Conservation (phyloP, 73 alveolate species). For the Paramecium sonneborni region DNA sequence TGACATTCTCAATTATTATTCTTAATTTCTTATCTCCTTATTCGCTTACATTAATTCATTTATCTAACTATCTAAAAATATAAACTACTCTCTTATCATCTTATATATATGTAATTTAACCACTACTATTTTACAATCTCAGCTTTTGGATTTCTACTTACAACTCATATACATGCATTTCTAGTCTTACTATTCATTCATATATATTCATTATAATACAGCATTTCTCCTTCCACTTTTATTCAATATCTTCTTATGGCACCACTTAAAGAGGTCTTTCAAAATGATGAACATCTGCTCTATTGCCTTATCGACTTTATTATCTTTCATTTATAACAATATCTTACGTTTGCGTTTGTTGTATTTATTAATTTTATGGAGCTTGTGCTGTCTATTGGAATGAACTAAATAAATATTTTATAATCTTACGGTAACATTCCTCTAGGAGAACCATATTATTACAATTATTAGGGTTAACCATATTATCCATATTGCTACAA, state of each 20-base stretch:
- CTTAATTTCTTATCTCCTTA: slow-evolving; percentile 19
- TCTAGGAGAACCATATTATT: neutral
- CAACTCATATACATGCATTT: neutral
- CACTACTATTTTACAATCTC: neutral
- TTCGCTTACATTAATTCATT: neutral
- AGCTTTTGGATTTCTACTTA: neutral
- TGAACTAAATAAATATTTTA: neutral
- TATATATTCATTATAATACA: neutral
- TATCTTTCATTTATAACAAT: neutral
- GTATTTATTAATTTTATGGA: neutral
- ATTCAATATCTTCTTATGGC: neutral
- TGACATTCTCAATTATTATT: neutral
- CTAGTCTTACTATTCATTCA: neutral
- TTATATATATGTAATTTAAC: neutral
- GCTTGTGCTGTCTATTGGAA: neutral
- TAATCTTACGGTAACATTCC: neutral
- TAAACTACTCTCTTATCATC: neutral
- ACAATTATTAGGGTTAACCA: neutral
- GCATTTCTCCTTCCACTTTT: slow-evolving; percentile 40
- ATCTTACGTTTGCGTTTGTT: neutral
- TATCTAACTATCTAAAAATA: neutral
- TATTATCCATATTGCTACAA: neutral
- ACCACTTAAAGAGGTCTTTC: slow-evolving; percentile 36
- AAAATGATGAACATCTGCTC: slow-evolving; percentile 50
- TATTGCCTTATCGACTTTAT: neutral